Evolutionary conservation across 1,284 basidiomycete genomes (phyloP).

Genomic region (Ceratobasidium sp.): DNA sequence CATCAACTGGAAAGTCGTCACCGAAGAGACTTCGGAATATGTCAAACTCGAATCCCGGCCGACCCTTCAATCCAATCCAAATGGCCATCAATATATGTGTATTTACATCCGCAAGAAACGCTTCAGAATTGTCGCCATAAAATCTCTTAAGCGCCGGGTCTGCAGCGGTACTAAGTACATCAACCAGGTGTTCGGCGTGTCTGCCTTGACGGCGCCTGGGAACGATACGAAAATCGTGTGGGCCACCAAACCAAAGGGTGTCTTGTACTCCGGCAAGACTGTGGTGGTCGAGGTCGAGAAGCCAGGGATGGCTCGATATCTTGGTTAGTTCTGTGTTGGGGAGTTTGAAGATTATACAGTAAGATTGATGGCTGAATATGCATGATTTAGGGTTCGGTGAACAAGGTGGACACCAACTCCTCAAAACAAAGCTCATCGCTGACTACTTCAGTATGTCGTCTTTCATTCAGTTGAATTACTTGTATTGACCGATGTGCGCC

Average conservation of each 20-base stretch:
- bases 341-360: background rate
- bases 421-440: constrained; percentile 31
- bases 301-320: constrained; percentile 22
- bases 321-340: constrained; percentile 6
- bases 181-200: background rate
- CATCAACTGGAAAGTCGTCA: constrained; percentile 11
- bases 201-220: background rate
- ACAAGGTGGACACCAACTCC: constrained; percentile 44
- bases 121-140: constrained; percentile 18
- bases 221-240: constrained; percentile 30
- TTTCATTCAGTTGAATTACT: background rate
- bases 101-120: constrained; percentile 20
- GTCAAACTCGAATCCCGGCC: constrained; percentile 39
- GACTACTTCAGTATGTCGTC: constrained; percentile 39
- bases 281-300: constrained; percentile 21
- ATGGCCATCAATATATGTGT: constrained; percentile 16
- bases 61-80: background rate
- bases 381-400: constrained; percentile 42
- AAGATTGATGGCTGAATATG: background rate
- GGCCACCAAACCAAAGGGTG: constrained; percentile 30
- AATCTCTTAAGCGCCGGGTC: background rate
- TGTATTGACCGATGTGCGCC: background rate
- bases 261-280: background rate
- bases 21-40: constrained; percentile 14
- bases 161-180: background rate